Evolutionary conservation across 1,284 basidiomycete species (phyloP), one percentile per base, ranked within the genome.

Genomic region (Fomes fomentarius): DNA sequence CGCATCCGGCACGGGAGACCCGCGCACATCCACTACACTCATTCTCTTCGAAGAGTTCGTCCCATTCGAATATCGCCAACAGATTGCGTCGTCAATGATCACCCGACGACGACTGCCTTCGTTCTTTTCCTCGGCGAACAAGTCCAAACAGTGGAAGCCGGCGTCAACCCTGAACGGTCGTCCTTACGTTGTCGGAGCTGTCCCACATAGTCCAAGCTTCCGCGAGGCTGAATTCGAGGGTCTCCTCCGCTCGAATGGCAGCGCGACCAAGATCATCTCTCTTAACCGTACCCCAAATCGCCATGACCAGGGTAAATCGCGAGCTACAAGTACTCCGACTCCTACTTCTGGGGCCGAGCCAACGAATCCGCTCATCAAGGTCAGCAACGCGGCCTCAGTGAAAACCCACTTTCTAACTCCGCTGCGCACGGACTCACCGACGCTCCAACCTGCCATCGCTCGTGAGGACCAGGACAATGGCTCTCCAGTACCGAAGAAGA

Each of bases 11-110:
- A 68, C 69, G 0, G 59, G 64, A 2, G 85, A 87, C 62, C 85
- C 83, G 0, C 78, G 85, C 15, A 81, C 76, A 1, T 71, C 78
- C 11, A 73, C 80, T 0, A 80, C 84, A 0, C 79, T 91, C 40
- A 81, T 94, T 49, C 76, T 96, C 6, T 94, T 92, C 63, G 93
- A 96, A 71, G 93, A 95, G 66, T 91, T 91, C 54, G 90, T 96
- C 4, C 93, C 93, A 0, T 72, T 85, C 44, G 91, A 94, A 64
- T 95, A 95, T 64, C 82, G 92, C 30, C 82, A 89, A 52, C 86
- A 90, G 54, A 80, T 96, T 0, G 81, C 84, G 9, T 68, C 75
- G 11, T 67, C 71, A 22, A 66, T 66, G 10, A 53, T 58, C 21
- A 65, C 43, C 24, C 66, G 69, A 47, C 71, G 66, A 42, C 76